Evolutionary conservation across 352 stramenopile species (phyloP).

Genomic region (Globisporangium parvum): DNA sequence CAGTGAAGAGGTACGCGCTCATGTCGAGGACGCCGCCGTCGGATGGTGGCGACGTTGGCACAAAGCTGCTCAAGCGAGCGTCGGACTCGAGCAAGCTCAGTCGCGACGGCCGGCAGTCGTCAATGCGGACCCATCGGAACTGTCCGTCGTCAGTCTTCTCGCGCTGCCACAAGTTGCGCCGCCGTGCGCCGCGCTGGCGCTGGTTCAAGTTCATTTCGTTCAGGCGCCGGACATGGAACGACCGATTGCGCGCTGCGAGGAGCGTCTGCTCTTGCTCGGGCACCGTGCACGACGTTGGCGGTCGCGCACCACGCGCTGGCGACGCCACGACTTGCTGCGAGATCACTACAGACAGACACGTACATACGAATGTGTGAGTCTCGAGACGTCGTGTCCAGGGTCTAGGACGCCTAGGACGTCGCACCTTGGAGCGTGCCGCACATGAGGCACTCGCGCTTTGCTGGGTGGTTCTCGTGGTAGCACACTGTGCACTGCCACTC

Average conservation of each 20-base stretch:
- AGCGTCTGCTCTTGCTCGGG: conserved; percentile 26
- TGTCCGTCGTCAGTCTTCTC: conserved; percentile 66
- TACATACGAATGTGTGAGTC: neutral
- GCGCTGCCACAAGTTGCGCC: conserved; percentile 73
- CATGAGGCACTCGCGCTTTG: conserved; percentile 78
- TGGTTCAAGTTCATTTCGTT: conserved; percentile 83
- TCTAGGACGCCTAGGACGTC: neutral
- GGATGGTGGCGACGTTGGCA: conserved; percentile 7
- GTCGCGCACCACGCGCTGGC: conserved; percentile 16
- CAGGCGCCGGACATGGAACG: conserved; percentile 71
- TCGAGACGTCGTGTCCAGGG: neutral
- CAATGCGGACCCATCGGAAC: conserved; percentile 72
- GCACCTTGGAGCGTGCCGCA: conserved; percentile 72
- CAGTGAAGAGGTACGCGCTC: conserved; percentile 33
- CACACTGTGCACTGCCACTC: conserved; percentile 83
- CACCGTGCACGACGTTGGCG: conserved; percentile 23
- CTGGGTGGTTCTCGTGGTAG: conserved; percentile 82
- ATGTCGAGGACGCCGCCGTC: conserved; percentile 16
- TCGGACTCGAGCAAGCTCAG: conserved; percentile 43
- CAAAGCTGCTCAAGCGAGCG: neutral
- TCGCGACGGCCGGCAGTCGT: conserved; percentile 60
- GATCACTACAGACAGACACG: conserved; percentile 34
- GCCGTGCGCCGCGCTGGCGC: conserved; percentile 58
- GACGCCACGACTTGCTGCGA: conserved; percentile 47
- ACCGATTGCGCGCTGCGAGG: conserved; percentile 55